Base-by-base conservation (phyloP, 1,139 yeast genomes). In the Candida buenavistaensis region DNA sequence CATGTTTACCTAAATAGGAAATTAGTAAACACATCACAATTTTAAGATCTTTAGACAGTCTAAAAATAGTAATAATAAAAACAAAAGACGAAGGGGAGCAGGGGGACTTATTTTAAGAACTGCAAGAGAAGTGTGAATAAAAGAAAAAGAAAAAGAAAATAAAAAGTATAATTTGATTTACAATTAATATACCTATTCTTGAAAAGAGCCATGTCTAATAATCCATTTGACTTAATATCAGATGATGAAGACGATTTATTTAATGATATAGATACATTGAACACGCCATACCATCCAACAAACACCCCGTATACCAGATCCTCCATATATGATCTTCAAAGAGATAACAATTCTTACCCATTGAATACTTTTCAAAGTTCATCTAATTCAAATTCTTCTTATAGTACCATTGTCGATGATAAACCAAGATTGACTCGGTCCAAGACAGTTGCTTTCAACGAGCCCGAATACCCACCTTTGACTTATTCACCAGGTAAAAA, bases 381-480 rank as follows among this genome's bases (percentile, higher is more conserved):
- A 4, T 20, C 22, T 13, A 22, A 22, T 22, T 22, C 24, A 9
- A 41, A 44, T 22, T 45, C 53, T 9, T 42, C 47, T 15, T 44
- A 50, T 36, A 51, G 55, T 39, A 51, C 59, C 14, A 43, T 55
- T 30, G 55, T 50, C 8, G 40, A 33, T 10, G 29, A 30, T n/a
- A 14, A 21, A 22, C 17, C 39, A 40, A 12, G 41, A 32, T 22
- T 22, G 24, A n/a, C 11, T 13, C 33, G 57, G 9, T 40, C 49
- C 17, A 64, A 63, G 36, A 51, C 65, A 0, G 72, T 64, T 8
- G 60, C 64, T 2, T 65, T 65, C 38, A 41, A 44, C 16, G 69
- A 62, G 39, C 62, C 70, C 11, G 71, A 66, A 37, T 62, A 45
- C 38, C 69, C 70, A 1, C 55, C 58, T 13, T 52, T 40, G 26